phyloP scores from a whole-genome alignment of 192 early-diverging fungal species.

The Bifiguratus adelaidae region DNA sequence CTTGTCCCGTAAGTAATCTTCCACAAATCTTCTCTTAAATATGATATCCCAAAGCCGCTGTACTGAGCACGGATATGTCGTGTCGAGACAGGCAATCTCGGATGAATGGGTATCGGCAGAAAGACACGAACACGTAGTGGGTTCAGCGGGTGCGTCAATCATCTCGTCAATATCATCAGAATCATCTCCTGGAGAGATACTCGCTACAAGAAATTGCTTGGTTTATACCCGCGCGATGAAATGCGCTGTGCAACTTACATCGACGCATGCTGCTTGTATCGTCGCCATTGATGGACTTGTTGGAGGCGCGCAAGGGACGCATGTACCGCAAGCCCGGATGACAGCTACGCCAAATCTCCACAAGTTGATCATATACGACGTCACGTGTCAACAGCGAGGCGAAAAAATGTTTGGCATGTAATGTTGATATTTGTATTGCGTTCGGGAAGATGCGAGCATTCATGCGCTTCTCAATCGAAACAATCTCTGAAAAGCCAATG shows the following conservation, averaged over 20 bases:
- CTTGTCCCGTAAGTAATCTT: constrained; percentile 27
- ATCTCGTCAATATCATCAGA: too few species aligned
- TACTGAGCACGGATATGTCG: constrained; percentile 29
- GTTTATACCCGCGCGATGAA: too few species aligned
- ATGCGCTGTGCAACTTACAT: too few species aligned
- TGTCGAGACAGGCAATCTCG: constrained; percentile 22
- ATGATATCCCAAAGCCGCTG: constrained; percentile 42
- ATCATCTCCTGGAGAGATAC: too few species aligned
- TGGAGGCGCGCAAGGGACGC: not conserved
- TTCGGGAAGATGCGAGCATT: constrained; percentile 83
- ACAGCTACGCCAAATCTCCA: constrained; percentile 44
- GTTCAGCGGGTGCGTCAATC: not conserved
- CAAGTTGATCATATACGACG: constrained; percentile 56
- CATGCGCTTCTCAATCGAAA: constrained; percentile 75
- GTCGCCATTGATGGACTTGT: not conserved
- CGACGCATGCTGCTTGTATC: too few species aligned
- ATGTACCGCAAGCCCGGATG: not conserved
- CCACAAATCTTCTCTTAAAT: constrained; percentile 31
- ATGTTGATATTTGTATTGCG: constrained; percentile 74
- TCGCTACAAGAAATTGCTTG: too few species aligned
- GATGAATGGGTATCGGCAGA: constrained; percentile 29
- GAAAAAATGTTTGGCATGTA: constrained; percentile 65
- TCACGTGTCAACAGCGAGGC: constrained; percentile 83
- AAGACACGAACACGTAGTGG: constrained; percentile 25
- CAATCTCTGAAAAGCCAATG: constrained; percentile 66